Evolutionary conservation across 2,329 filamentous ascomycete genomes (phyloP), one percentile per base, ranked within the genome.

Genomic region (Nigrospora osmanthi): DNA sequence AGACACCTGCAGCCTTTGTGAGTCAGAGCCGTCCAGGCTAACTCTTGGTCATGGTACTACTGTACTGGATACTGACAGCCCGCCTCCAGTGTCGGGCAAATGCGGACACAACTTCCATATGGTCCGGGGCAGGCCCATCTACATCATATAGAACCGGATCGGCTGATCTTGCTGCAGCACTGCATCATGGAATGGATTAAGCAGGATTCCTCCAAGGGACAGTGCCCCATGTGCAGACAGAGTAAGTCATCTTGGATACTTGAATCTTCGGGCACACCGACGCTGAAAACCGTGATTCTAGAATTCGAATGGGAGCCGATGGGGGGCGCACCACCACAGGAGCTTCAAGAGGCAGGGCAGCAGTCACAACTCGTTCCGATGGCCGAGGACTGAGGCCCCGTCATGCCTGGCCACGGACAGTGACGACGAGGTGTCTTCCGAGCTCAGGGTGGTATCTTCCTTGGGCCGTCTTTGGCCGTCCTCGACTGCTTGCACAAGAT

Each of bases 41-140:
- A 11, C 7, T 48, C 11, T 17, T 14, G 40, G 30, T 42, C 12
- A 31, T 35, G 36, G 14, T 23, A 6, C 19, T 23, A 19, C 23
- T 10, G 23, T 28, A 10, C 23, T 38, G 23, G 11, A 17, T 35
- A 40, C 31, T 49, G 40, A 40, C 49, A 42, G 45, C 48, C 15
- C 45, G 16, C 44, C 15, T 34, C 36, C 56, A 96, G 91, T 96
- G 53, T 90, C 93, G 49, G 93, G 93, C 37, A 94, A 91, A 72
- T 98, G 93, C 68, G 91, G 89, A 6, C 93, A 98, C 65, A 95
- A 89, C 51, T 98, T 98, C 61, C 93, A 98, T 67, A 94, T 95
- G 87, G 89, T 94, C 66, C 54, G 73, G 57, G 16, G 19, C 46
- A 82, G 78, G 83, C 23, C 6, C 23, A 28, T 28, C 23, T 13